A percentile compares a stretch with the other conserved stretches of the same genome.
phyloP scores from a whole-genome alignment of 139 green algal species.

The Chlamydomonas eustigma region DNA sequence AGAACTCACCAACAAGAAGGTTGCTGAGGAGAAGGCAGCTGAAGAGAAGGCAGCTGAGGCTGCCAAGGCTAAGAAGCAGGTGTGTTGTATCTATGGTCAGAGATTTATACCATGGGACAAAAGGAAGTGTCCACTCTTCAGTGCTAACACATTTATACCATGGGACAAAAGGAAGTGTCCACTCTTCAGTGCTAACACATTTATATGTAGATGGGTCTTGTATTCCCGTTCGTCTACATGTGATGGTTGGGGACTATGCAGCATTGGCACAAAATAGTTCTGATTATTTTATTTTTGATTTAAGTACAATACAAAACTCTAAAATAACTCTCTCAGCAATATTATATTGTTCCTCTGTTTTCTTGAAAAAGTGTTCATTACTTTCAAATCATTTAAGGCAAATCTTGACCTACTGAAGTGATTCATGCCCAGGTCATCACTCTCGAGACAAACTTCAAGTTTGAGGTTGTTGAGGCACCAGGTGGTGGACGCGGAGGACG shows the following conservation, averaged over 20 bases:
- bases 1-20: slow-evolving; percentile 30
- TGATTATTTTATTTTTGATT: too few relatives aligned
- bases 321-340: too few relatives aligned
- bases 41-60: slow-evolving; percentile 9
- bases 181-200: too few relatives aligned
- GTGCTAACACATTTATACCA: neutral
- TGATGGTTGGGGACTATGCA: too few relatives aligned
- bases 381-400: too few relatives aligned
- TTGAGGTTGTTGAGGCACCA: slow-evolving; percentile 13
- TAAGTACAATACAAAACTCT: too few relatives aligned
- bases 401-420: too few relatives aligned
- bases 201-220: too few relatives aligned
- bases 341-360: too few relatives aligned
- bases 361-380: too few relatives aligned
- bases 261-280: too few relatives aligned
- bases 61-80: slow-evolving; percentile 29
- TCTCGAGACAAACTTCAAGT: slow-evolving; percentile 41
- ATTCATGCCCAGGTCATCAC: slow-evolving; percentile 22
- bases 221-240: too few relatives aligned
- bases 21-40: slow-evolving; percentile 14
- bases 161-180: neutral
- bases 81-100: neutral
- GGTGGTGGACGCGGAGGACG: neutral
- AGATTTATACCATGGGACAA: neutral
- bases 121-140: neutral